Conservation (phyloP, 306 rosid species). For the Pyrus betulifolia region DNA sequence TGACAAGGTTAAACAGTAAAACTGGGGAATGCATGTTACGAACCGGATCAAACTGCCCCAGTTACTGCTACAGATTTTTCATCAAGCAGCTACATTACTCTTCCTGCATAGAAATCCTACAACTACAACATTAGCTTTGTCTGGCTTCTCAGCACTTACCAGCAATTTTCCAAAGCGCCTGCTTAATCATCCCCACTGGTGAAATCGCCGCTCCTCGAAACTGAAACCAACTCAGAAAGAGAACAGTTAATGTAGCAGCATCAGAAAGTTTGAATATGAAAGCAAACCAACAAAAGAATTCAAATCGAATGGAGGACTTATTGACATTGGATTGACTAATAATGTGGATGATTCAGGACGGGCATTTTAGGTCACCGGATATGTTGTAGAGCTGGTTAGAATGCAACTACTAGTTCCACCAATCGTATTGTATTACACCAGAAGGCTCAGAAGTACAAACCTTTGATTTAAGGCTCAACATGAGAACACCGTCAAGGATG, state of each 20-base stretch:
- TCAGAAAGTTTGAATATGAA: not conserved
- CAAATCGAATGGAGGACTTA: not conserved
- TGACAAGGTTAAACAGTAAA: slow-evolving; percentile 19
- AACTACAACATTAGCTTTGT: not conserved
- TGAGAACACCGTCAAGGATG: slow-evolving; percentile 52
- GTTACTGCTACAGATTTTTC: not conserved
- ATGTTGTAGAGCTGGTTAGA: not conserved
- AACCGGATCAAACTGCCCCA: slow-evolving; percentile 11
- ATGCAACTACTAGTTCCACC: not conserved
- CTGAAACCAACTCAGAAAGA: slow-evolving; percentile 32
- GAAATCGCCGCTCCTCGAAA: slow-evolving; percentile 63
- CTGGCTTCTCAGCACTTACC: slow-evolving; percentile 28
- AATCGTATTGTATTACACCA: not conserved
- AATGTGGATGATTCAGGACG: no score
- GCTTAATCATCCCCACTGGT: slow-evolving; percentile 55
- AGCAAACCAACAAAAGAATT: not conserved
- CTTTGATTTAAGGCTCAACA: slow-evolving; percentile 67
- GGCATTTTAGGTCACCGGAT: not conserved
- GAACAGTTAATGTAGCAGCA: slow-evolving; percentile 7
- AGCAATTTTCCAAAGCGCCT: slow-evolving; percentile 53
- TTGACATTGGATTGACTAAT: not conserved
- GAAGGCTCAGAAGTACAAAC: slow-evolving; percentile 27
- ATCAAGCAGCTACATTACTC: not conserved
- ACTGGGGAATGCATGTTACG: slow-evolving; percentile 1
- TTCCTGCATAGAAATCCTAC: slow-evolving; percentile 11